Evolutionary conservation across 768 basidiomycete species (phyloP), one percentile per base, ranked within the genome.

Genomic region (Sutorius australiensis): DNA sequence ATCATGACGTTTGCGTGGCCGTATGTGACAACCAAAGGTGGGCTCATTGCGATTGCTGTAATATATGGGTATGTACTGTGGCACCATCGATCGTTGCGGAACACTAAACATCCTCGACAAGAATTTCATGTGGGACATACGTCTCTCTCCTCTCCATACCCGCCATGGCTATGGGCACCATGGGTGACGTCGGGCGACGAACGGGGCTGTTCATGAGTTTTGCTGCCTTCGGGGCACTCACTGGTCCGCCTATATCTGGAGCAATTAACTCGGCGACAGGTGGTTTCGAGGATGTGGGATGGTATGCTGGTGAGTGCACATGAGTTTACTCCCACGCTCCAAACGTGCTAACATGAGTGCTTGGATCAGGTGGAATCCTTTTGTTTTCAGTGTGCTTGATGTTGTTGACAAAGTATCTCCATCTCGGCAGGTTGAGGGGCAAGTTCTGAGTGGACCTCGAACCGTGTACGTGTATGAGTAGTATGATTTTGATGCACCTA

Each of bases 181-280:
- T 76, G 1, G 70, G 70, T 10, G 86, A 89, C 50, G 76, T 87
- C 0, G 88, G 88, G 5, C 73, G 83, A 24, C 73, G 88, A 14
- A 70, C 78, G 0, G 87, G 88, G 6, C 81, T 87, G 75, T 80
- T 79, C 54, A 72, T 84, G 66, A 84, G 77, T 30, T 74, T 86
- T 46, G 51, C 81, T 21, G 76, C 87, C 0, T 36, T 88, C 16
- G 86, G 85, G 8, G 84, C 83, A 0, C 72, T 89, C 3, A 76
- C 75, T 0, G 88, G 88, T 0, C 85, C 86, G 3, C 88, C 88
- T 0, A 84, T 89, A 54, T 86, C 86, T 8, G 88, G 88, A 1
- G 83, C 83, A 0, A 86, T 90, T 58, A 76, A 77, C 48, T 64
- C 63, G 0, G 72, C 76, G 0, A 79, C 82, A 2, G 78, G 76